A percentile compares a stretch with the other conserved stretches of the same genome.
phyloP scores from a whole-genome alignment of 164 flowering plant genomes.

The Vitis riparia region DNA sequence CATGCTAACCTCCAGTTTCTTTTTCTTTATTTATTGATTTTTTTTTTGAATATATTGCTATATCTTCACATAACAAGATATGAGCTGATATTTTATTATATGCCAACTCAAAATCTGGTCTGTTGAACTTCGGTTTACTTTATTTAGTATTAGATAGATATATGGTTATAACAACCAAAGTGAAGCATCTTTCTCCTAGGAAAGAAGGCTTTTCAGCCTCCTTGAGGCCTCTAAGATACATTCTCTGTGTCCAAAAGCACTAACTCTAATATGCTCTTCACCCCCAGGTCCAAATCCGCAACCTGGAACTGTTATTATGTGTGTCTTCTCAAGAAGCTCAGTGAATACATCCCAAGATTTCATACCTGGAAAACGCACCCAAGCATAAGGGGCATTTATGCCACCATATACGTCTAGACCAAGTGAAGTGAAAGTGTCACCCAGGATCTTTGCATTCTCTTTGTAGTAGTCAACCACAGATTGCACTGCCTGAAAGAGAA shows the following conservation, averaged over 20 bases:
- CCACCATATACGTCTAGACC: slow-evolving; percentile 80
- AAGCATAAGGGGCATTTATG: slow-evolving; percentile 74
- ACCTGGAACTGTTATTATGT: slow-evolving; percentile 77
- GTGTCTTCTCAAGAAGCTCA: slow-evolving; percentile 69
- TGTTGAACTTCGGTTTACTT: background rate
- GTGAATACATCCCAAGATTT: slow-evolving; percentile 79
- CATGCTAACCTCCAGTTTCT: no score
- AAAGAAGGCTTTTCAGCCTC: slow-evolving; percentile 43
- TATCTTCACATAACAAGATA: no score
- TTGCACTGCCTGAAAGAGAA: slow-evolving; percentile 44
- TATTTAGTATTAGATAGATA: background rate
- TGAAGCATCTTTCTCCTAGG: background rate
- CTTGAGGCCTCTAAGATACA: slow-evolving; percentile 66
- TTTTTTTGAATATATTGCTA: no score
- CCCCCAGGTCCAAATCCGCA: slow-evolving; percentile 87
- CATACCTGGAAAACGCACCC: slow-evolving; percentile 82
- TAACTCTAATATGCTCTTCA: slow-evolving; percentile 64
- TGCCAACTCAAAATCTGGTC: no score
- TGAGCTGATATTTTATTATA: no score
- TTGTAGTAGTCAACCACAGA: slow-evolving; percentile 57
- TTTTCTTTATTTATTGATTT: no score
- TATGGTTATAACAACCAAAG: background rate
- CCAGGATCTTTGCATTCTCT: slow-evolving; percentile 64
- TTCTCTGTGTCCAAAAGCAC: slow-evolving; percentile 72
- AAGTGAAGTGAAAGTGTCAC: slow-evolving; percentile 49